Percentiles rank a stretch among this genome's conserved stretches.
phyloP scores from a whole-genome alignment of 257 asterid species.

The Solanum chilense region DNA sequence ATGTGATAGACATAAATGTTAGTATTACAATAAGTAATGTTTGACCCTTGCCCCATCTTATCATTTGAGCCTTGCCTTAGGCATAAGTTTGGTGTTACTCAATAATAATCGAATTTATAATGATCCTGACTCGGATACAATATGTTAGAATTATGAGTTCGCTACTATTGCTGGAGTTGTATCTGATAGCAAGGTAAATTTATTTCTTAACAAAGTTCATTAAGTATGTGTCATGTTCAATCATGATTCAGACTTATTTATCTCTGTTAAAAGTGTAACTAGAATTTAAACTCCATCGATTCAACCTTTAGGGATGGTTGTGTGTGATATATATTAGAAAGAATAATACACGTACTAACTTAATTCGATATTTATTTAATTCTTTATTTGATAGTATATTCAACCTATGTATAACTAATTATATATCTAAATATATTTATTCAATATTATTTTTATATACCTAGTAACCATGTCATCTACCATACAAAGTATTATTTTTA shows the following conservation, averaged over 20 bases:
- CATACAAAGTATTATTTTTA: neutral
- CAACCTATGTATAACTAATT: neutral
- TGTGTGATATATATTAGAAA: neutral
- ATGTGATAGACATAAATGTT: neutral
- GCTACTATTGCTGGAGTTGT: neutral
- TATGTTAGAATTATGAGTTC: neutral
- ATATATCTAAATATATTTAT: neutral
- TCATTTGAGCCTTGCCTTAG: neutral
- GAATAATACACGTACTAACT: neutral
- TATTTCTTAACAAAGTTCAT: neutral
- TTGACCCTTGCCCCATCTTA: neutral
- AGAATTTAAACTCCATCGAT: neutral
- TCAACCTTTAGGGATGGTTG: neutral
- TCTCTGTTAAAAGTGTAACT: fast-evolving
- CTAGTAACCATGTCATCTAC: neutral
- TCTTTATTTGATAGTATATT: neutral
- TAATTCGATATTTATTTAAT: neutral
- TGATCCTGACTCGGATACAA: neutral
- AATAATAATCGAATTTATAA: neutral
- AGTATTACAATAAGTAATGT: neutral
- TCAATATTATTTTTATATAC: neutral
- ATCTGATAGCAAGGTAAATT: neutral
- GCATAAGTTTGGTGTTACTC: neutral
- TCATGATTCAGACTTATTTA: neutral
- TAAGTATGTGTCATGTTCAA: neutral